Percentiles rank a stretch among this genome's conserved stretches.
Evolutionary conservation across 305 asterid genomes (phyloP).

Genomic region (Fraxinus xanthoxyloides): DNA sequence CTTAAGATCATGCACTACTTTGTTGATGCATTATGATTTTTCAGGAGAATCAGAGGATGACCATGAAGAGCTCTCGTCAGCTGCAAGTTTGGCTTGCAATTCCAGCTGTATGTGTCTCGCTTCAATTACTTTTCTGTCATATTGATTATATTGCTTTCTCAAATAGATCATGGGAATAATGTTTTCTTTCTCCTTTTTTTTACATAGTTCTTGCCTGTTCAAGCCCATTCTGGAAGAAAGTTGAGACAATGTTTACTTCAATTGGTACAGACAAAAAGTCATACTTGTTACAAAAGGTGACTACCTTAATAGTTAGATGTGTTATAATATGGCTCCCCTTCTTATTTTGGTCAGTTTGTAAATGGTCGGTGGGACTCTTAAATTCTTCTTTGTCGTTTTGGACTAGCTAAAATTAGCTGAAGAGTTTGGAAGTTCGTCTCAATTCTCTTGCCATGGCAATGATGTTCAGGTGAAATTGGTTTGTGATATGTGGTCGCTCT

Average conservation of each 20-base stretch:
- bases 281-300: slow-evolving; percentile 69
- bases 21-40: slow-evolving; percentile 23
- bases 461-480: slow-evolving; percentile 43
- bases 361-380: slow-evolving; percentile 11
- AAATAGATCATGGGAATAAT: slow-evolving; percentile 6
- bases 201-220: slow-evolving; percentile 73
- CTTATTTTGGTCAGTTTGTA: slow-evolving; percentile 5
- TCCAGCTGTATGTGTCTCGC: slow-evolving; percentile 53
- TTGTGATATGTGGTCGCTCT: slow-evolving; percentile 21
- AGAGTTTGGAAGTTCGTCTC: slow-evolving; percentile 48
- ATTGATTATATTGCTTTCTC: slow-evolving; percentile 3
- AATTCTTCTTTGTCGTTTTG: slow-evolving; percentile 22
- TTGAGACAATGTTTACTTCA: slow-evolving; percentile 68
- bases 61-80: slow-evolving; percentile 74
- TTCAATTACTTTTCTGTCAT: slow-evolving; percentile 6
- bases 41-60: slow-evolving; percentile 95
- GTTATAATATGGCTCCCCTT: not conserved
- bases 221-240: slow-evolving; percentile 76
- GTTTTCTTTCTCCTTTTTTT: slow-evolving; percentile 4
- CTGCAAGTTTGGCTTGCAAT: slow-evolving; percentile 69
- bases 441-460: slow-evolving; percentile 36
- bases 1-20: slow-evolving; percentile 1
- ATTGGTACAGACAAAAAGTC: slow-evolving; percentile 61
- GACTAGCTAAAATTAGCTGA: slow-evolving; percentile 68
- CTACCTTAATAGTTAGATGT: slow-evolving; percentile 19